A percentile compares a stretch with the other conserved stretches of the same genome.
These are phyloP conservation scores for Aspergillus bridgeri DNA, from an alignment of 495 filamentous ascomycete species.

Conservation along the genomic window DNA sequence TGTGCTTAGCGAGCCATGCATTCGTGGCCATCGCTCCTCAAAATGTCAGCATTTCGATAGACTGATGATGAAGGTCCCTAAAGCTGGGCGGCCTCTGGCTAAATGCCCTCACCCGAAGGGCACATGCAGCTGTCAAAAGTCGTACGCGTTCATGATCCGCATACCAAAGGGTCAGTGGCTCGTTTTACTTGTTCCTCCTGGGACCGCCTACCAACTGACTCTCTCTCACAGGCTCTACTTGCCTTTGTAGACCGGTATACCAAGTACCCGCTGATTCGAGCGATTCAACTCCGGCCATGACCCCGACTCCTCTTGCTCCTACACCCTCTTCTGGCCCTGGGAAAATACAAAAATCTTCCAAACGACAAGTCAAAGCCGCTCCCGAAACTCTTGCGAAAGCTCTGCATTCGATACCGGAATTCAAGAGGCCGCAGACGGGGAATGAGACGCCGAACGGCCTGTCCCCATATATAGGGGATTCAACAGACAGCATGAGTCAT, in stretches of 20 bases:
- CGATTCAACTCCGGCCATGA: slow-evolving; percentile 14
- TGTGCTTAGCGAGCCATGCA: slow-evolving; percentile 67
- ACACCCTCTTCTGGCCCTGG: slow-evolving; percentile 15
- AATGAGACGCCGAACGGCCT: slow-evolving; percentile 16
- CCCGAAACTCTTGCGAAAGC: slow-evolving; percentile 31
- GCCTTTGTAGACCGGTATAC: slow-evolving; percentile 42
- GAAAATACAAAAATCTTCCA: slow-evolving; percentile 30
- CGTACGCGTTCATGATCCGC: slow-evolving; percentile 50
- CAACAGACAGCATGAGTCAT: background rate
- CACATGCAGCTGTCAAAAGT: slow-evolving; percentile 54
- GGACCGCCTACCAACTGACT: slow-evolving; percentile 2
- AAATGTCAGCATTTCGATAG: slow-evolving; percentile 75
- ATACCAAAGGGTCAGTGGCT: slow-evolving; percentile 43
- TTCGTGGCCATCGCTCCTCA: slow-evolving; percentile 81
- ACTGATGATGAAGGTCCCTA: slow-evolving; percentile 73
- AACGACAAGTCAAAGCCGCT: slow-evolving; percentile 22
- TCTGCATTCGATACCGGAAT: slow-evolving; percentile 21
- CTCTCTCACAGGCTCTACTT: slow-evolving; percentile 28
- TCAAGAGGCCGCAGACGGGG: slow-evolving; percentile 13
- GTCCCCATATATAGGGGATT: slow-evolving; percentile 8
- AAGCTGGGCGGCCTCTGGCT: slow-evolving; percentile 73
- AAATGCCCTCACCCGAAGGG: slow-evolving; percentile 71
- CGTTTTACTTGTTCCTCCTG: background rate
- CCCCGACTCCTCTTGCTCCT: slow-evolving; percentile 12
- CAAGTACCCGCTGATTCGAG: slow-evolving; percentile 27